A percentile compares a stretch with the other conserved stretches of the same genome.
Evolutionary conservation across 169 alveolate species (phyloP).

Genomic region (Theileria equi): DNA sequence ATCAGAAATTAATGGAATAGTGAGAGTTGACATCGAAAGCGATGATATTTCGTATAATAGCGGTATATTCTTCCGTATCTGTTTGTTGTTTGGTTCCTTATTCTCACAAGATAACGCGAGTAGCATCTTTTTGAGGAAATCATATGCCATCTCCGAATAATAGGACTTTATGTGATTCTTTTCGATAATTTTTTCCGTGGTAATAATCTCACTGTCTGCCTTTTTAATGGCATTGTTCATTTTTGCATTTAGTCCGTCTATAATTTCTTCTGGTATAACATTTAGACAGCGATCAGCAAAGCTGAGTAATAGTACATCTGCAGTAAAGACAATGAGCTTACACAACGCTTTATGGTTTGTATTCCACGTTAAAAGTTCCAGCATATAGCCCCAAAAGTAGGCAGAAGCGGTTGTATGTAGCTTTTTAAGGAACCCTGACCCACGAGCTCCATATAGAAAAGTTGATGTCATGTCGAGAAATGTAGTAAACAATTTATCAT

Average conservation of each 20-base stretch:
- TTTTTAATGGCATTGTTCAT: conserved; percentile 1
- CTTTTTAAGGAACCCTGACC: conserved; percentile 25
- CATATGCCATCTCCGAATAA: neutral
- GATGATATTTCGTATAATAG: conserved; percentile 44
- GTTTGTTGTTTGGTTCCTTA: neutral
- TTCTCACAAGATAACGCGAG: neutral
- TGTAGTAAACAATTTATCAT: conserved; percentile 9
- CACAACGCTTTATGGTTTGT: conserved; percentile 29
- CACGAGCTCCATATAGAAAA: conserved; percentile 44
- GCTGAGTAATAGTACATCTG: conserved; percentile 52
- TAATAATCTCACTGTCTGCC: conserved; percentile 22
- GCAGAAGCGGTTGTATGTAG: conserved; percentile 24
- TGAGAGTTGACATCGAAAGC: conserved; percentile 25
- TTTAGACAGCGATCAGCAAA: conserved; percentile 38
- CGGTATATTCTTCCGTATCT: neutral
- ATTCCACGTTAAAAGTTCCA: conserved; percentile 35
- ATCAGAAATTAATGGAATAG: conserved; percentile 20
- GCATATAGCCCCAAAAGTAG: conserved; percentile 48
- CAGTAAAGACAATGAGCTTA: conserved; percentile 23
- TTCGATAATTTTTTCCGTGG: conserved; percentile 2
- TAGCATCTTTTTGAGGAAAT: neutral
- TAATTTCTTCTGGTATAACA: neutral
- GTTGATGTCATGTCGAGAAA: conserved; percentile 49
- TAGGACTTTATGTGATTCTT: conserved; percentile 41
- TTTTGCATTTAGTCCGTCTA: conserved; percentile 4